Base-by-base conservation (phyloP, 192 early-diverging fungal species). In the Geranomyces michiganensis region DNA sequence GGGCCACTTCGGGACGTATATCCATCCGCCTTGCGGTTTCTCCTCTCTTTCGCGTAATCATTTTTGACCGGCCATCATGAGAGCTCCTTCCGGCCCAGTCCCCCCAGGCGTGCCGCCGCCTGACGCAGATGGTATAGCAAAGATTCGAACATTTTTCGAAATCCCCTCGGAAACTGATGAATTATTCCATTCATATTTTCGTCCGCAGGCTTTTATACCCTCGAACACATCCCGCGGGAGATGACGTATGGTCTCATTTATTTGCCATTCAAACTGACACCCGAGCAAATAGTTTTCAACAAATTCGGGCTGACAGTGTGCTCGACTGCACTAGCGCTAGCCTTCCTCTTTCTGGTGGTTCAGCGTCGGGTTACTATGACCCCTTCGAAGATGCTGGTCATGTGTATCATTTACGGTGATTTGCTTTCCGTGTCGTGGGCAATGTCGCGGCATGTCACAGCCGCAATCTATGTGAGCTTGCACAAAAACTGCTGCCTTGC, bases 201-300 rank as follows among this genome's bases (percentile, higher is more conserved):
- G 3, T 53, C 3, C 51, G 19, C 51, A 53, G 51, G 51, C 19
- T 53, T 53, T 53, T 53, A 53, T 53, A n/a, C 24, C 3, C 51
- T 53, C 3, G 51, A 53, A 26, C 19, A n/a, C 6, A 53, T 53
- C 24, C 51, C 51, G n/a, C 19, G 19, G 17, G 51, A 53, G 19
- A 53, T 53, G 51, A 53, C 24, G 51, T 24, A 53, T 17, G 51
- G 51, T 15, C 51, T 4, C 7, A 8, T 53, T 9, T 53, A 53
- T 53, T 49, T 68, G 10, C 66, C 66, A 21, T 68, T 31, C 33
- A 46, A 48, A 1, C 32, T 68, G 47, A 32, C 66, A 24, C 22
- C 0, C 15, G 17, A 22, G 7, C 66, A 68, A 22, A 17, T 9
- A 6, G 19, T 3, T 10, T 56, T 24, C 26, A 55, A 48, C 51